Conservation (phyloP, 148 eudicot genomes). For the Heliamphora exappendiculata region DNA sequence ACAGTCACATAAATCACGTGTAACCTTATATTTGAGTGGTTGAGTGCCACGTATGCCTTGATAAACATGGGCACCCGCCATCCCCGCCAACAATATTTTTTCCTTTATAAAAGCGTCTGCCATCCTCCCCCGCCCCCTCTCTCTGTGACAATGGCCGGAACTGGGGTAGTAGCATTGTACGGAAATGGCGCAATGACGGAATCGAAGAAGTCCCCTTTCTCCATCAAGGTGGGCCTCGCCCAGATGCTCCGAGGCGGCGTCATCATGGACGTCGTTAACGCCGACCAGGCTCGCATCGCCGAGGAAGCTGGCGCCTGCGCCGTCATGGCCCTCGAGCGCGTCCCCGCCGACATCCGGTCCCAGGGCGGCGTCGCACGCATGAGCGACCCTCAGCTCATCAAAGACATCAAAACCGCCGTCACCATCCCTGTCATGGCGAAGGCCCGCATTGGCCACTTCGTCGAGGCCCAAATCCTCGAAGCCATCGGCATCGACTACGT, state of each 20-base stretch:
- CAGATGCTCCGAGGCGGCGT: slow-evolving; percentile 98
- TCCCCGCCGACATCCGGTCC: slow-evolving; percentile 90
- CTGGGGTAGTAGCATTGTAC: slow-evolving; percentile 59
- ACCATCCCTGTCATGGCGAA: slow-evolving; percentile 96
- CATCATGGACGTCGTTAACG: slow-evolving; percentile 91
- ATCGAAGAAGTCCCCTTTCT: slow-evolving; percentile 68
- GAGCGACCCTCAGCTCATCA: slow-evolving; percentile 89
- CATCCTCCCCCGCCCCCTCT: background rate
- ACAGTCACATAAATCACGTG: no score
- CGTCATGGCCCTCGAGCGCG: slow-evolving; percentile 94
- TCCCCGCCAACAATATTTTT: no score
- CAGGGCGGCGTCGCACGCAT: slow-evolving; percentile 97
- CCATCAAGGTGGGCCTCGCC: slow-evolving; percentile 90
- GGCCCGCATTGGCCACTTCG: slow-evolving; percentile 89
- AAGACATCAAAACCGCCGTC: slow-evolving; percentile 78
- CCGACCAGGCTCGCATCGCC: slow-evolving; percentile 82
- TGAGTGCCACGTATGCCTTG: no score
- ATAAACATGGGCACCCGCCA: no score
- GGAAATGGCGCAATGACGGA: slow-evolving; percentile 70
- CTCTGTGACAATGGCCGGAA: slow-evolving; percentile 32
- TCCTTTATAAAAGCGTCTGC: no score
- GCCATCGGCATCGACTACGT: slow-evolving; percentile 81
- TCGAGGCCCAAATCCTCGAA: slow-evolving; percentile 86
- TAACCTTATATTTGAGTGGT: no score
- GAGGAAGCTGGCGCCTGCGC: slow-evolving; percentile 98